These are phyloP conservation scores for Oryza meridionalis DNA, from an alignment of 176 grass and related monocot species.

Conservation along the genomic window DNA sequence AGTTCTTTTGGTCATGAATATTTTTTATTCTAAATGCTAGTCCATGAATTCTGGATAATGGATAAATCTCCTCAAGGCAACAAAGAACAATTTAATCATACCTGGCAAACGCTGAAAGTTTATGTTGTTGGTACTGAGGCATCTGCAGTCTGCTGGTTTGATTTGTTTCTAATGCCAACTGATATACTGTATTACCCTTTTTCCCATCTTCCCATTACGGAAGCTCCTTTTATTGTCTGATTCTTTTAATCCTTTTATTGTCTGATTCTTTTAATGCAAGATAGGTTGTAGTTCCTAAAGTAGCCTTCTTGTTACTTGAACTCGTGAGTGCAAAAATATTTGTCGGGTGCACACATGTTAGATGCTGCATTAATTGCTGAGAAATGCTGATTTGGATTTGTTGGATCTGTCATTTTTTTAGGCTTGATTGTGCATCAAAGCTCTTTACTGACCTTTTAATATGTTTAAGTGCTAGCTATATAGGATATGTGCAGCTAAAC, in stretches of 20 bases:
- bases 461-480: background rate
- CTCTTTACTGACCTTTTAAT: constrained; percentile 1
- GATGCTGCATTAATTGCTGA: background rate
- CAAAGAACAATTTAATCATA: constrained; percentile 3
- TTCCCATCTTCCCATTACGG: constrained; percentile 3
- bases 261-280: background rate
- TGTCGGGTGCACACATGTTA: background rate
- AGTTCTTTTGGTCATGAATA: constrained; percentile 6
- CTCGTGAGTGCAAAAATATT: background rate
- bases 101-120: background rate
- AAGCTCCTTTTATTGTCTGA: background rate
- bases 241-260: background rate
- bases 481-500: background rate
- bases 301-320: background rate
- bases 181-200: background rate
- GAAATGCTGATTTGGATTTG: constrained; percentile 15
- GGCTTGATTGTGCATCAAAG: background rate
- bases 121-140: background rate
- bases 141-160: background rate
- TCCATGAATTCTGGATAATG: background rate
- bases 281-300: background rate
- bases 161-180: constrained; percentile 6
- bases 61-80: constrained; percentile 8
- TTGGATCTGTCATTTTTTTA: background rate
- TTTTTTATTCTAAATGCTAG: constrained; percentile 18